phyloP scores from a whole-genome alignment of 23 red algal genomes.

The Pyropia haitanensis region DNA sequence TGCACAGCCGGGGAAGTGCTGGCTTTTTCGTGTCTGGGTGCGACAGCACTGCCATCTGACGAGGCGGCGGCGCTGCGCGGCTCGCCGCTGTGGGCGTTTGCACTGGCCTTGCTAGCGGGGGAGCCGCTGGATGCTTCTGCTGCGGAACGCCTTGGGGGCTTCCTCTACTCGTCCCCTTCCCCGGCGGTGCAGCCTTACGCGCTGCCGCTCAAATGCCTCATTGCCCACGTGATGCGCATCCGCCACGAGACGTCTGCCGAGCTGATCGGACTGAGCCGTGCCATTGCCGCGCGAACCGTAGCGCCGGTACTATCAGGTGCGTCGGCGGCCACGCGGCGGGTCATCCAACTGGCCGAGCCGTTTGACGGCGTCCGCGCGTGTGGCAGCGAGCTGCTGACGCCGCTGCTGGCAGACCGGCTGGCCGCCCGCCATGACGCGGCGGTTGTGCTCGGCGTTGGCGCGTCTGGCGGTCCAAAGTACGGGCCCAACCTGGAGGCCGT shows the following conservation, averaged over 20 bases:
- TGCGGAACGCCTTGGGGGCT: slow-evolving; percentile 6
- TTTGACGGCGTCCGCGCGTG: slow-evolving; percentile 37
- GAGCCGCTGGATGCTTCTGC: slow-evolving; percentile 5
- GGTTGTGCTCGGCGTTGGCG: slow-evolving; percentile 31
- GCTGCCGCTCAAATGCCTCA: slow-evolving; percentile 14
- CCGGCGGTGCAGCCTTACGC: slow-evolving; percentile 5
- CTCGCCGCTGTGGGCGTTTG: slow-evolving; percentile 13
- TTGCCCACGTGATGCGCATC: slow-evolving; percentile 67
- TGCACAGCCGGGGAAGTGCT: background rate
- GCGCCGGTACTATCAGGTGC: too few species aligned
- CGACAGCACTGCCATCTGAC: background rate
- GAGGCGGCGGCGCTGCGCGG: background rate
- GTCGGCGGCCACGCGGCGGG: background rate
- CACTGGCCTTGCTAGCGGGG: slow-evolving; percentile 16
- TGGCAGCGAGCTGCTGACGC: slow-evolving; percentile 27
- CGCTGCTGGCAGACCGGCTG: slow-evolving; percentile 19
- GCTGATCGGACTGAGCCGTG: slow-evolving; percentile 21
- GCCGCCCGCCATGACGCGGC: slow-evolving; percentile 5
- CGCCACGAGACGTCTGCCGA: slow-evolving; percentile 41
- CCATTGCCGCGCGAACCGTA: slow-evolving; percentile 1
- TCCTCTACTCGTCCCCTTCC: slow-evolving; percentile 1
- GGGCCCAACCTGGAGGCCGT: slow-evolving; percentile 32
- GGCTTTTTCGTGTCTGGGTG: background rate
- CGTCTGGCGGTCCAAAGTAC: slow-evolving; percentile 52
- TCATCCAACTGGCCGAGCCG: slow-evolving; percentile 41